phyloP scores from a whole-genome alignment of 2,329 filamentous ascomycete species.

The Grosmannia huntii region DNA sequence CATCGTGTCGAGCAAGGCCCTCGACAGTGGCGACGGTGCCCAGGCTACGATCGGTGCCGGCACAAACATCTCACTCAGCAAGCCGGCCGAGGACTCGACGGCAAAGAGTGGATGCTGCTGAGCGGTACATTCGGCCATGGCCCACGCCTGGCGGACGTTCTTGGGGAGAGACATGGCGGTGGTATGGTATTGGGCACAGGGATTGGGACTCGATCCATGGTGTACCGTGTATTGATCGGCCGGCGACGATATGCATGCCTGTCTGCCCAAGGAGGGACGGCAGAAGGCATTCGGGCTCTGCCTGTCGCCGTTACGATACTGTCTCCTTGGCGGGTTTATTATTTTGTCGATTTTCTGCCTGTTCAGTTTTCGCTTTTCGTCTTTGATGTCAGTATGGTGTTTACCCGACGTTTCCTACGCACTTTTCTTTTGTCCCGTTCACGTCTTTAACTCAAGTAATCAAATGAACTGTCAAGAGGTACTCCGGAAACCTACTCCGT shows the following conservation, averaged over 20 bases:
- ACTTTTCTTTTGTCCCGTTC: background rate
- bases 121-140: slow-evolving; percentile 14
- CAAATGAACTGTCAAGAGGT: background rate
- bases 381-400: slow-evolving; percentile 1
- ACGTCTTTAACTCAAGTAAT: background rate
- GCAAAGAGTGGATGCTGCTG: slow-evolving; percentile 75
- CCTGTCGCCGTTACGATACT: background rate
- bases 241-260: slow-evolving; percentile 4
- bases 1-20: slow-evolving; percentile 94
- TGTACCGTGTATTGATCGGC: slow-evolving; percentile 7
- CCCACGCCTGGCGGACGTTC: background rate
- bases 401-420: background rate
- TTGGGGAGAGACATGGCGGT: background rate
- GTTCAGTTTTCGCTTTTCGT: background rate
- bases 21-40: slow-evolving; percentile 75
- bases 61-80: slow-evolving; percentile 76
- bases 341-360: background rate
- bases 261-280: background rate
- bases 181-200: slow-evolving; percentile 6
- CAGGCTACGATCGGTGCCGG: slow-evolving; percentile 70
- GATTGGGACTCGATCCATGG: slow-evolving; percentile 6
- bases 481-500: too few species aligned
- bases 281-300: background rate
- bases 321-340: slow-evolving; percentile 1
- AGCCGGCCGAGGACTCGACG: slow-evolving; percentile 62